These are phyloP conservation scores for Paecilomyces variotii DNA, from an alignment of 2,329 filamentous ascomycete species.

Conservation along the genomic window DNA sequence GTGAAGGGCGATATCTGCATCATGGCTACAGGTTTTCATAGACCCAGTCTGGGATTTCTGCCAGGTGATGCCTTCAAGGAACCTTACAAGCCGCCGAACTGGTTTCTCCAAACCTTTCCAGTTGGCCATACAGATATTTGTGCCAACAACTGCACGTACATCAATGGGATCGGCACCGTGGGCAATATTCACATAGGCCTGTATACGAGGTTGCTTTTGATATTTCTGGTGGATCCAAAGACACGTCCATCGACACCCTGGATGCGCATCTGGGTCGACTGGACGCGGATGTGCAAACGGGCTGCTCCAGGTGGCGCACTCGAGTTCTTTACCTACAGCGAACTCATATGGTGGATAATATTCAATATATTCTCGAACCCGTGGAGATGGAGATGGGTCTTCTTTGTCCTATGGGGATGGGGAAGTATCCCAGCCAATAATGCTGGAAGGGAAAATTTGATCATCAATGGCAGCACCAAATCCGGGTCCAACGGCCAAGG, in stretches of 20 bases:
- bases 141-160: not conserved
- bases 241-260: not conserved
- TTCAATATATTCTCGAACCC: not conserved
- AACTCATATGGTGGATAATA: not conserved
- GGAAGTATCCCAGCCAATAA: not conserved
- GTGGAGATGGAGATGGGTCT: not conserved
- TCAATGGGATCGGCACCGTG: not conserved
- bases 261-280: not conserved
- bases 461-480: not conserved
- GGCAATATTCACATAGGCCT: not conserved
- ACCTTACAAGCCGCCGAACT: conserved; percentile 71
- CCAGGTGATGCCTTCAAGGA: conserved; percentile 64
- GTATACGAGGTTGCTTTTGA: not conserved
- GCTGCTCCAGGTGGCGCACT: not conserved
- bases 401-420: not conserved
- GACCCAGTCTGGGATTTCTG: conserved; percentile 65
- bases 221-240: not conserved
- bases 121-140: not conserved
- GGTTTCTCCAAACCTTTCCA: conserved; percentile 34
- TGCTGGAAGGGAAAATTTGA: not conserved
- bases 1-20: conserved; percentile 69
- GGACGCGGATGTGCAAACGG: not conserved
- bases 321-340: not conserved
- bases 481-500: not conserved
- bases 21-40: conserved; percentile 74